phyloP scores from a whole-genome alignment of 1,139 yeast species.

The Candida sojae region DNA sequence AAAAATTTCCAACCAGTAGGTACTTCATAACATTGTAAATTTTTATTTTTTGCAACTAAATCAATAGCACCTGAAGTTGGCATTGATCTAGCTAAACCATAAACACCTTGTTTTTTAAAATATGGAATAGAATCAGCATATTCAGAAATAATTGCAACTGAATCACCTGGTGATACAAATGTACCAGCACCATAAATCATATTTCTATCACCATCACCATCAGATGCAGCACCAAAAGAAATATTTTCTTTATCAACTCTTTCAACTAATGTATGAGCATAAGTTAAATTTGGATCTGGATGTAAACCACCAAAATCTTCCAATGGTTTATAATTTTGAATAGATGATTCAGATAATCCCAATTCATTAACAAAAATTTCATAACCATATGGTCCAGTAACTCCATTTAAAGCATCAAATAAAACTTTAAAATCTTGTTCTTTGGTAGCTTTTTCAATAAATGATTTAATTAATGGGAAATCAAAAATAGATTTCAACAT shows the following conservation, averaged over 20 bases:
- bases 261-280: conserved; percentile 85
- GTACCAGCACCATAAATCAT: conserved; percentile 97
- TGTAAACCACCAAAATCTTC: conserved; percentile 97
- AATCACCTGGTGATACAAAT: conserved; percentile 97
- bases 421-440: conserved; percentile 64
- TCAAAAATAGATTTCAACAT: conserved; percentile 88
- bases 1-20: conserved; percentile 99
- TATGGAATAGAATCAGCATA: conserved; percentile 88
- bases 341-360: conserved; percentile 66
- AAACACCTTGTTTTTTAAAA: conserved; percentile 80
- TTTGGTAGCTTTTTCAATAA: conserved; percentile 51
- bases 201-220: conserved; percentile 98
- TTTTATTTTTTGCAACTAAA: conserved; percentile 79
- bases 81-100: conserved; percentile 97
- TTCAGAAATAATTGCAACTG: conserved; percentile 96
- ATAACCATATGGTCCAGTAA: conserved; percentile 95
- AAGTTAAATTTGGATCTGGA: conserved; percentile 97
- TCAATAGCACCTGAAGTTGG: conserved; percentile 96
- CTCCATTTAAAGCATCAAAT: conserved; percentile 92
- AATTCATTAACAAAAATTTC: conserved; percentile 83
- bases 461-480: conserved; percentile 74
- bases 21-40: conserved; percentile 82
- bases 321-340: conserved; percentile 77
- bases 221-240: conserved; percentile 97
- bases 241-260: conserved; percentile 77